Evolutionary conservation across 352 stramenopile species (phyloP).

Genomic region (Globisporangium rhizosaccharum): DNA sequence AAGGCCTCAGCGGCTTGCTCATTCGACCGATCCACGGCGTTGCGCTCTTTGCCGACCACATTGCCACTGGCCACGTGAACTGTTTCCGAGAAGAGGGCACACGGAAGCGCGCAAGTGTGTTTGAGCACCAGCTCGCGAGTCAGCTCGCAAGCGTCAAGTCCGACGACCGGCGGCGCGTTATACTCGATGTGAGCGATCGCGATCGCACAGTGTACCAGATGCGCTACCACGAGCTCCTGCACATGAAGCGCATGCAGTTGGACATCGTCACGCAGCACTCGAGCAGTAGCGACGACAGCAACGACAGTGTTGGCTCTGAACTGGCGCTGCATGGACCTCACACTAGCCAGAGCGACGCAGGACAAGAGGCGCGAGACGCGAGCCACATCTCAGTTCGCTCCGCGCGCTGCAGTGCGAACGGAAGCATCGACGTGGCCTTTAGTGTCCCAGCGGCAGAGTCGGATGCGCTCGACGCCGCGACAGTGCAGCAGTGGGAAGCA

Average conservation of each 20-base stretch:
- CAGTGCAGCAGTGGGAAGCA: background rate
- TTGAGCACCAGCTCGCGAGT: constrained; percentile 21
- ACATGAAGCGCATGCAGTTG: constrained; percentile 7
- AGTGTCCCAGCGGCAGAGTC: constrained; percentile 20
- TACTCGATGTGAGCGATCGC: constrained; percentile 30
- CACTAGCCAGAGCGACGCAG: constrained; percentile 12
- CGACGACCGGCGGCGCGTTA: constrained; percentile 29
- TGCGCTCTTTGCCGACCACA: constrained; percentile 40
- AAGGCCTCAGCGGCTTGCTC: constrained; percentile 32
- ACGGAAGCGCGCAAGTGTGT: constrained; percentile 21
- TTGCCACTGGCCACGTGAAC: constrained; percentile 38
- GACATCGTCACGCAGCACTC: no score
- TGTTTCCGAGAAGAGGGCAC: no score
- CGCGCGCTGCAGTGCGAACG: constrained; percentile 20
- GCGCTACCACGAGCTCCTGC: constrained; percentile 34
- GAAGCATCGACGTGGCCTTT: constrained; percentile 21
- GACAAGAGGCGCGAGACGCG: no score
- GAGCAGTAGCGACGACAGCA: no score
- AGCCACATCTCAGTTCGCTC: no score
- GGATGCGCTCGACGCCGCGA: constrained; percentile 18
- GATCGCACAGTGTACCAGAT: constrained; percentile 33
- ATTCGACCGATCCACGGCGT: constrained; percentile 40
- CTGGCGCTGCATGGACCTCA: constrained; percentile 14
- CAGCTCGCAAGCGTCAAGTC: constrained; percentile 22
- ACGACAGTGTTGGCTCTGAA: no score